Percentiles rank a stretch among this genome's conserved stretches.
phyloP scores from a whole-genome alignment of 805 yeast species.

The Isabelozyma rhagii region DNA sequence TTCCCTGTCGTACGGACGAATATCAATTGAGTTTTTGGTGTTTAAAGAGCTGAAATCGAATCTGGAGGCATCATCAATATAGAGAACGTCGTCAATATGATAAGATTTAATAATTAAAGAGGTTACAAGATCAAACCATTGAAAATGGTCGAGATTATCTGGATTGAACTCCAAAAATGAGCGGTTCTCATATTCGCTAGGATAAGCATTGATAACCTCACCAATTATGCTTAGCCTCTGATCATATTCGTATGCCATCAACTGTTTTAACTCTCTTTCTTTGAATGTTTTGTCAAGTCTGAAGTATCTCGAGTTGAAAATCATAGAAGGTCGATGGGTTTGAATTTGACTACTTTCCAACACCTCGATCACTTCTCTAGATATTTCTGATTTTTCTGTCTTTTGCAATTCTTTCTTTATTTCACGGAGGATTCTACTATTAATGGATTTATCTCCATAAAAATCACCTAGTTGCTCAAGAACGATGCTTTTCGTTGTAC shows the following conservation, averaged over 20 bases:
- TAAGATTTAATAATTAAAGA: conserved; percentile 44
- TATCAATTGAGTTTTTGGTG: conserved; percentile 21
- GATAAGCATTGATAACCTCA: conserved; percentile 25
- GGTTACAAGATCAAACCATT: conserved; percentile 47
- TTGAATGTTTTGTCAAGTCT: conserved; percentile 21
- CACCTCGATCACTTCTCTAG: conserved; percentile 7
- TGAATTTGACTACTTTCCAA: conserved; percentile 30
- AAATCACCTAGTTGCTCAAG: neutral
- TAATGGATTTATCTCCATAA: neutral
- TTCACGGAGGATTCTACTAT: neutral
- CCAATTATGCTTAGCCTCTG: conserved; percentile 38
- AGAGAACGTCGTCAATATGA: conserved; percentile 38
- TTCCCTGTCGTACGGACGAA: conserved; percentile 12
- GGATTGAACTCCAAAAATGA: conserved; percentile 15
- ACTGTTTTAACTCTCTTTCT: conserved; percentile 26
- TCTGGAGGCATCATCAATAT: conserved; percentile 43
- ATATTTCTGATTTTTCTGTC: neutral
- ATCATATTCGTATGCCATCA: conserved; percentile 46
- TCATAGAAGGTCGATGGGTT: conserved; percentile 33
- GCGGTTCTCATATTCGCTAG: conserved; percentile 17
- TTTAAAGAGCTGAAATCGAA: conserved; percentile 40
- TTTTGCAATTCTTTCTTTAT: conserved; percentile 2
- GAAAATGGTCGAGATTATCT: conserved; percentile 20
- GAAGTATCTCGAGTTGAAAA: conserved; percentile 56
- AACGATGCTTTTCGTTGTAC: conserved; percentile 11